Evolutionary conservation across 2,329 filamentous ascomycete genomes (phyloP), one percentile per base, ranked within the genome.

Genomic region (Triangularia verruculosa): DNA sequence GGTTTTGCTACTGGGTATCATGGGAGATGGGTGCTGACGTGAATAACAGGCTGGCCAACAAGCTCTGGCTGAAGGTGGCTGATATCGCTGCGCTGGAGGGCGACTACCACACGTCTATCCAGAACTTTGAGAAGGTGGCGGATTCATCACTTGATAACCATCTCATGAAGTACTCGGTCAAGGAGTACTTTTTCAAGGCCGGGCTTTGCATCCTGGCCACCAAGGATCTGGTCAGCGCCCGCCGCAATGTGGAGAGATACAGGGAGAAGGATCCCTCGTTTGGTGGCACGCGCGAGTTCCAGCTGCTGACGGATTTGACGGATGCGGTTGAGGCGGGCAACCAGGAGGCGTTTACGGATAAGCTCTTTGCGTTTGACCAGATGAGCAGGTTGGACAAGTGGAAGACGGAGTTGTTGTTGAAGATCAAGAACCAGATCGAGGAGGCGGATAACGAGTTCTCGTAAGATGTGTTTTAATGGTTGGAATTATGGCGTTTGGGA

Each of bases 351-450:
- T 98, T 96, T 72, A 86, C 89, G 22, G 92, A 96, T 73, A 93
- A 93, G 76, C 78, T 95, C 67, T 96, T 90, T 81, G 88, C 94
- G 75, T 98, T 87, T 74, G 93, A 97, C 76, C 91, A 96, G 80
- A 83, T 97, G 79, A 95, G 89, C 79, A 95, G 95, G 82, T 80
- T 98, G 73, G 93, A 97, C 75, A 95, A 94, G 81, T 98, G 94
- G 94, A 97, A 97, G 89, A 97, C 91, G 58, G 91, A 89, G 30
- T 80, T 97, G 63, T 77, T 97, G 67, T 79, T 96, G 73, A 86
- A 88, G 70, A 84, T 97, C 72, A 97, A 97, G 88, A 88, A 89
- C 72, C 83, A 83, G 61, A 96, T 97, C 71, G 89, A 94, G 78
- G 81, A 77, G 67, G 74, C 74, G 7, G 74, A 76, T 63, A 75